These are phyloP conservation scores for Ophiobolus disseminans DNA, from an alignment of 2,329 filamentous ascomycete genomes.

Conservation along the genomic window DNA sequence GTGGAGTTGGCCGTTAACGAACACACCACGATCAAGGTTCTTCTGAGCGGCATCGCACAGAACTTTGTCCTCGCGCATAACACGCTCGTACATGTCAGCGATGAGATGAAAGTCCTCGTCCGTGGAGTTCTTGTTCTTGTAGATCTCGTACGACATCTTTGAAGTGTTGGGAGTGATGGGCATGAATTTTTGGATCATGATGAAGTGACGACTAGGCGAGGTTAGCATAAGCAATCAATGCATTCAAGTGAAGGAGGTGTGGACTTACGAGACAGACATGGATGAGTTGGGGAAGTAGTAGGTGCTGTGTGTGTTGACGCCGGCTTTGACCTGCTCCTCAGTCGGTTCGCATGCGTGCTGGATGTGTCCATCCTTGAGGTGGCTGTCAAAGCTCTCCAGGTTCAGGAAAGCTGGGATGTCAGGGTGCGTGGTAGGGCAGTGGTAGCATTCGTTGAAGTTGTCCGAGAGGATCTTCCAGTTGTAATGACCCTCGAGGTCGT, in stretches of 20 bases:
- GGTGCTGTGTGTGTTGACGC: conserved; percentile 32
- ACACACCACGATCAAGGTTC: conserved; percentile 67
- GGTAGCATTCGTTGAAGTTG: conserved; percentile 72
- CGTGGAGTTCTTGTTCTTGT: conserved; percentile 64
- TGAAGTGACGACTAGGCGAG: conserved; percentile 55
- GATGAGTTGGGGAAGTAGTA: conserved; percentile 38
- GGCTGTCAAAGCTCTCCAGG: conserved; percentile 57
- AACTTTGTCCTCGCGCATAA: conserved; percentile 69
- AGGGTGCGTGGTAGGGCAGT: conserved; percentile 65
- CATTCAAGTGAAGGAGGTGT: neutral
- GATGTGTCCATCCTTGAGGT: conserved; percentile 31
- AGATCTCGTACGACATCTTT: conserved; percentile 67
- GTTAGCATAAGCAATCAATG: conserved; percentile 3
- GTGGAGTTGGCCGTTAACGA: conserved; percentile 67
- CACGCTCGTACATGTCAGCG: conserved; percentile 65
- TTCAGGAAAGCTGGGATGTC: conserved; percentile 64
- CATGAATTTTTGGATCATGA: conserved; percentile 68
- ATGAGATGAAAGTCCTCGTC: conserved; percentile 65
- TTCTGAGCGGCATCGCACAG: conserved; percentile 65
- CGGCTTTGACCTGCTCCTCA: conserved; percentile 21
- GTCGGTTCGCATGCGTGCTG: conserved; percentile 33
- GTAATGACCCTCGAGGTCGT: conserved; percentile 30
- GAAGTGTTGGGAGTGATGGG: conserved; percentile 58
- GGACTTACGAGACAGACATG: conserved; percentile 27
- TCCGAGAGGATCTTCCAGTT: conserved; percentile 51